Conservation (phyloP, 805 yeast species). For the Ogataea pignaliae region DNA sequence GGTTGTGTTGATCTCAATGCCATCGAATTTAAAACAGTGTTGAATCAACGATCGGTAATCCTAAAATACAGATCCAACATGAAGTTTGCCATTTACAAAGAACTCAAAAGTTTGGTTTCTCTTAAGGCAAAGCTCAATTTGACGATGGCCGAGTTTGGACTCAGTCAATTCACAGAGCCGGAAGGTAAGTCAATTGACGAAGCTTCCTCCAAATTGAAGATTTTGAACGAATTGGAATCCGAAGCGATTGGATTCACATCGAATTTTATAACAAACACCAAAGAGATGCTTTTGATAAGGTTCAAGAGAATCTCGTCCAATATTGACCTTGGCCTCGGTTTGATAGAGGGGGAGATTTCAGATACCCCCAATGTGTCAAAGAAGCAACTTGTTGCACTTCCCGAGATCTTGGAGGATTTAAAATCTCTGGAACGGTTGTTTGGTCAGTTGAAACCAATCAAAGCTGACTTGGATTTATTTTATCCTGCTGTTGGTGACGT, state of each 20-base stretch:
- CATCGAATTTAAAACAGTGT: background rate
- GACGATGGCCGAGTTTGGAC: conserved; percentile 15
- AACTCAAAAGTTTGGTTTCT: conserved; percentile 11
- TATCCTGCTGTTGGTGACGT: conserved; percentile 3
- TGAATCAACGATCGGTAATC: conserved; percentile 1
- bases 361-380: conserved; percentile 30
- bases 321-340: conserved; percentile 11
- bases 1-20: conserved; percentile 3
- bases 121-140: conserved; percentile 17
- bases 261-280: conserved; percentile 28
- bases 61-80: conserved; percentile 7
- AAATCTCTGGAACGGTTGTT: conserved; percentile 30
- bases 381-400: conserved; percentile 33
- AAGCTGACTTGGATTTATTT: conserved; percentile 10
- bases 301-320: conserved; percentile 23
- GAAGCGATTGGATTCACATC: conserved; percentile 29
- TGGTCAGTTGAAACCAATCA: conserved; percentile 16
- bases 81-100: conserved; percentile 11
- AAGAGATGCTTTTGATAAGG: conserved; percentile 21
- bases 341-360: conserved; percentile 16
- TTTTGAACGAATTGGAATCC: conserved; percentile 31
- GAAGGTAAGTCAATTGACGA: conserved; percentile 10
- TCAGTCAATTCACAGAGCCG: conserved; percentile 15
- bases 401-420: conserved; percentile 32
- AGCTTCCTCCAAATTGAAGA: conserved; percentile 15